phyloP scores from a whole-genome alignment of 495 filamentous ascomycete species.

The Penicillium tannophilum region DNA sequence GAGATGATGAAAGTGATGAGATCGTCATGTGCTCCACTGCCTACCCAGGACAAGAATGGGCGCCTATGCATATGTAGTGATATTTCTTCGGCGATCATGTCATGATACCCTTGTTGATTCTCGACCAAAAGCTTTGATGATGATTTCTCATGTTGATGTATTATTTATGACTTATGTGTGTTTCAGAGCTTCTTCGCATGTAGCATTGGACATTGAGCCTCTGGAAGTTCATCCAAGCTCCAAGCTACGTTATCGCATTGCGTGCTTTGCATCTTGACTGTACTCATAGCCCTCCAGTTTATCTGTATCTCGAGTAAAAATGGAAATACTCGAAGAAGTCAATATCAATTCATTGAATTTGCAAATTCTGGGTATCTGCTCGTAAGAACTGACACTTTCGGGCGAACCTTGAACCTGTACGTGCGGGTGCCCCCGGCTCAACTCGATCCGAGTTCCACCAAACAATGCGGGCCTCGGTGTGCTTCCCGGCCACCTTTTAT shows the following conservation, averaged over 20 bases:
- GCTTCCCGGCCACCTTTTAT: background rate
- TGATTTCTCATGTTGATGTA: background rate
- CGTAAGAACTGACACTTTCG: background rate
- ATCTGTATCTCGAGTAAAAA: background rate
- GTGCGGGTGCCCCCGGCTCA: background rate
- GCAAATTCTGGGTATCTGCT: background rate
- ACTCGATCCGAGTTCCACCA: background rate
- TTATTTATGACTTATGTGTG: background rate
- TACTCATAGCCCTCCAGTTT: background rate
- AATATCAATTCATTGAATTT: background rate
- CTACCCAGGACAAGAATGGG: conserved; percentile 85
- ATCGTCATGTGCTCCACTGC: conserved; percentile 74
- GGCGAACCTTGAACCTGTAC: background rate
- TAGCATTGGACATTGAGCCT: background rate
- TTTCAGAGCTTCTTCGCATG: background rate
- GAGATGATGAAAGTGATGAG: conserved; percentile 56
- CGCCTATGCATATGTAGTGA: conserved; percentile 46
- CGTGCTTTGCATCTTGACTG: background rate
- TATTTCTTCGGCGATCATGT: conserved; percentile 14
- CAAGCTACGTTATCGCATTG: background rate
- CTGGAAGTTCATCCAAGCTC: background rate
- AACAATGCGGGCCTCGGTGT: background rate
- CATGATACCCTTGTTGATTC: conserved; percentile 19
- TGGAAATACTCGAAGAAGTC: background rate
- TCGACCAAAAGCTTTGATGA: background rate